Conservation (phyloP, 2,329 filamentous ascomycete species). For the Rhynchosporium secalis region DNA sequence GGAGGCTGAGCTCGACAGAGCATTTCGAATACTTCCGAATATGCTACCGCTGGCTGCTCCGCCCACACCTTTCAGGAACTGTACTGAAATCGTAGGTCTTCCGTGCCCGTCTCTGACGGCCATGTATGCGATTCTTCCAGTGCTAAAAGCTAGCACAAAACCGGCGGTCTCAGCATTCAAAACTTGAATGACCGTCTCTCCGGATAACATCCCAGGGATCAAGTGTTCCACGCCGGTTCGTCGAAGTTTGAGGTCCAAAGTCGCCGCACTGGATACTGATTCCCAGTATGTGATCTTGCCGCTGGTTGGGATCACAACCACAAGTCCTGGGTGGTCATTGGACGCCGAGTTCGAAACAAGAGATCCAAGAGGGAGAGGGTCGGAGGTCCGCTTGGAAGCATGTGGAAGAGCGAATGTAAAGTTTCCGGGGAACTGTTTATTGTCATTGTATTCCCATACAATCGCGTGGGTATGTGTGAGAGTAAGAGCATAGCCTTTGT, state of each 20-base stretch:
- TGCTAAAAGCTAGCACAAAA: constrained; percentile 82
- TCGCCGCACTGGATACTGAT: constrained; percentile 84
- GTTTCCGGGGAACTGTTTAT: constrained; percentile 68
- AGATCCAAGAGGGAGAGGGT: constrained; percentile 78
- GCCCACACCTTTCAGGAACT: constrained; percentile 68
- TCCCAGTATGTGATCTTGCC: constrained; percentile 95
- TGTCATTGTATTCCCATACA: constrained; percentile 84
- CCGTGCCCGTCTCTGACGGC: constrained; percentile 85
- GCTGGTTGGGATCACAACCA: constrained; percentile 79
- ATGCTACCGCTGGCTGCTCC: constrained; percentile 62
- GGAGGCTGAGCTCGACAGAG: constrained; percentile 67
- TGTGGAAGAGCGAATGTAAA: constrained; percentile 80
- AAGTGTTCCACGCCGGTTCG: constrained; percentile 75
- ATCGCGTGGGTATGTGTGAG: constrained; percentile 81
- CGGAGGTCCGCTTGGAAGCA: constrained; percentile 62
- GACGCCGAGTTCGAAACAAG: constrained; percentile 78
- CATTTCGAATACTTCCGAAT: constrained; percentile 78
- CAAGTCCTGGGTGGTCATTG: constrained; percentile 78
- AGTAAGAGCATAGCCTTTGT: constrained; percentile 72
- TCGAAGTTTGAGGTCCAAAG: constrained; percentile 76
- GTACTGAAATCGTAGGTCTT: constrained; percentile 74
- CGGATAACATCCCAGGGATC: constrained; percentile 72
- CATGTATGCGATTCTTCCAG: constrained; percentile 82
- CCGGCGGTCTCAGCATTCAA: constrained; percentile 82
- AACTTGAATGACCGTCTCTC: constrained; percentile 75